These are phyloP conservation scores for Aechmea fasciata DNA, from an alignment of 176 grass and related monocot genomes.

Conservation along the genomic window DNA sequence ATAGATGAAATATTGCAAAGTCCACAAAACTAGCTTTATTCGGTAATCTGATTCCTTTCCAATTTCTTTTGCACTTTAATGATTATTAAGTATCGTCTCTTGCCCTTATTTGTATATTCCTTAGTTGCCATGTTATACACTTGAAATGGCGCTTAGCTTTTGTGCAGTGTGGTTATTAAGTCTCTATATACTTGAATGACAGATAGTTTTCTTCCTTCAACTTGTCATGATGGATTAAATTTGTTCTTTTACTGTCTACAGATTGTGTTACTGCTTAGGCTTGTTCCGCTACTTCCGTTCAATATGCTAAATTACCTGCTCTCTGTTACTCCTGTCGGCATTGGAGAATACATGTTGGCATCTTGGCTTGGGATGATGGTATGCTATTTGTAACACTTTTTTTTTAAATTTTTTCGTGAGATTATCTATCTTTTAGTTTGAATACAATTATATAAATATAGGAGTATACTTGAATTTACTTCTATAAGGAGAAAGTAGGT, in stretches of 20 bases:
- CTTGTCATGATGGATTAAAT: constrained; percentile 13
- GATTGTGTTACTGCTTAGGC: constrained; percentile 85
- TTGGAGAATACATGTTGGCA: constrained; percentile 94
- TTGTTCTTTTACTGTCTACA: constrained; percentile 30
- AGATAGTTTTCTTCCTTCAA: neutral
- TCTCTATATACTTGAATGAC: neutral
- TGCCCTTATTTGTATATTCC: too few relatives aligned
- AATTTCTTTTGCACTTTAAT: too few relatives aligned
- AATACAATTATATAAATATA: too few relatives aligned
- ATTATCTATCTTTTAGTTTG: neutral
- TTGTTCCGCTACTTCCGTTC: constrained; percentile 96
- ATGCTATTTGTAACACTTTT: constrained; percentile 21
- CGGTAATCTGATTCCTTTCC: too few relatives aligned
- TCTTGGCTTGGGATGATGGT: constrained; percentile 99
- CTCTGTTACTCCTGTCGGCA: constrained; percentile 96
- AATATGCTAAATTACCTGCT: constrained; percentile 99
- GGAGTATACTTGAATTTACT: too few relatives aligned
- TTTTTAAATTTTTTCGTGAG: neutral
- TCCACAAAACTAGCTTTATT: too few relatives aligned
- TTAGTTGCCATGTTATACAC: too few relatives aligned
- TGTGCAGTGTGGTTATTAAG: neutral
- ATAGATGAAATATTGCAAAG: too few relatives aligned
- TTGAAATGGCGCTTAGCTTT: neutral
- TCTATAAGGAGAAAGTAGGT: too few relatives aligned
- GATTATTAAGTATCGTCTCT: too few relatives aligned